Evolutionary conservation across 139 green algal species (phyloP).

Genomic region (Deuterostichococcus epilithicus): DNA sequence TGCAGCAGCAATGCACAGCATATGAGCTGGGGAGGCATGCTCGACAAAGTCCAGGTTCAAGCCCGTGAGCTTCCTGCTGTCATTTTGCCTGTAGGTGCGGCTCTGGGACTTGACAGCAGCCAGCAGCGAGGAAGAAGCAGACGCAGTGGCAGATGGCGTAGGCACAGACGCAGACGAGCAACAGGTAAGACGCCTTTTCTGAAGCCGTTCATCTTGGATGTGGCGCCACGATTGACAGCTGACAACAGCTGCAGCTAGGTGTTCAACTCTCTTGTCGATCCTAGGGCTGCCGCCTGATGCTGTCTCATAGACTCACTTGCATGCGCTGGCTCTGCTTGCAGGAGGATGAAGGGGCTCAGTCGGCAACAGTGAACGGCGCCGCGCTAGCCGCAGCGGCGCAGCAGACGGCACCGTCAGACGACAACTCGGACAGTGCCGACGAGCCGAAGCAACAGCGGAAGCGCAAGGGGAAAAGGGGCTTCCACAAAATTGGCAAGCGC

Average conservation of each 20-base stretch:
- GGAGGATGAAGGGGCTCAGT: neutral
- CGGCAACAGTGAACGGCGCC: too few relatives aligned
- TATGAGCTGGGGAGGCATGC: neutral
- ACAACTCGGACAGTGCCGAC: neutral
- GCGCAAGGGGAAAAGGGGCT: neutral
- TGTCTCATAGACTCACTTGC: too few relatives aligned
- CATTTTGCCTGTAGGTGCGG: conserved; percentile 75
- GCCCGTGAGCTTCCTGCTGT: conserved; percentile 48
- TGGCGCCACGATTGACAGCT: neutral
- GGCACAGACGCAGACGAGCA: conserved; percentile 40
- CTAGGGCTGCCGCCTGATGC: too few relatives aligned
- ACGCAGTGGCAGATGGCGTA: conserved; percentile 47
- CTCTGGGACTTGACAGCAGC: conserved; percentile 64
- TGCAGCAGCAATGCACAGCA: neutral
- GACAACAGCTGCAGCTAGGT: neutral
- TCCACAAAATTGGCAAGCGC: neutral
- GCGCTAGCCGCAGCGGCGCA: too few relatives aligned
- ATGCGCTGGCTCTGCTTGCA: too few relatives aligned
- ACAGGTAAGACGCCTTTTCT: neutral
- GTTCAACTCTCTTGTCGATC: too few relatives aligned
- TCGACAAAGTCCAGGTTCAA: neutral
- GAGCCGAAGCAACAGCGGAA: neutral
- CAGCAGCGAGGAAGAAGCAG: neutral
- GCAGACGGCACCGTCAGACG: neutral
- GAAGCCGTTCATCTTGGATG: neutral